Base-by-base conservation (phyloP, 1,284 basidiomycete species). In the Cronartium quercuum region DNA sequence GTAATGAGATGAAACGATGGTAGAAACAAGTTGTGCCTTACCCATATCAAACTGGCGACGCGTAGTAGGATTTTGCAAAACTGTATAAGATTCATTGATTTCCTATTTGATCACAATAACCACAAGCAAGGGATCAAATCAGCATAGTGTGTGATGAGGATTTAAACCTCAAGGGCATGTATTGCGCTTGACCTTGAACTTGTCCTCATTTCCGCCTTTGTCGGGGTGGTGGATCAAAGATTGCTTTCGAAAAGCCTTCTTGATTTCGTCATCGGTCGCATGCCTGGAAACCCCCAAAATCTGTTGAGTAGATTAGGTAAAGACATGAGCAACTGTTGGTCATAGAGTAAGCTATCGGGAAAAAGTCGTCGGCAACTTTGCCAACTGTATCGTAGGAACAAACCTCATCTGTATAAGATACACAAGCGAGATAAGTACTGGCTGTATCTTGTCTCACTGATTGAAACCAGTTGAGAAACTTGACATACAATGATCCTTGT, bases 151-250 rank as follows among this genome's bases (percentile, higher is more conserved):
- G 9, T 12, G 58, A 10, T 60, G 34, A 34, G n/a, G 10, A 60
- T 21, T 9, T 18, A 60, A 24, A 12, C 21, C 7, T 34, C 21
- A 34, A 10, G 21, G 10, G 12, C n/a, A 34, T 21, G 9, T 9
- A 9, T 21, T 12, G n/a, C n/a, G 44, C 12, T 51, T 51, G 44
- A 68, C 67, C 55, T 68, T 68, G 38, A 68, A 68, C 57, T 68
- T 68, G 42, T 68, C 79, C 37, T 79, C 77, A 65, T 81, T 81
- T 0, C 80, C 80, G 51, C 81, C 81, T 78, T 82, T 82, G 74
- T 82, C 81, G 1, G 81, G 81, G 51, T 82, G 81, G 37, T 80
- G 77, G 37, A 79, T 79, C 34, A 82, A 78, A 2, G 81, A 81
- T 10, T 81, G 78, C 65, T 79, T 79, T 58, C 81, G 79, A 58